A percentile compares a stretch with the other conserved stretches of the same genome.
Evolutionary conservation across 345 rosid genomes (phyloP).

Genomic region (Pistacia vera): DNA sequence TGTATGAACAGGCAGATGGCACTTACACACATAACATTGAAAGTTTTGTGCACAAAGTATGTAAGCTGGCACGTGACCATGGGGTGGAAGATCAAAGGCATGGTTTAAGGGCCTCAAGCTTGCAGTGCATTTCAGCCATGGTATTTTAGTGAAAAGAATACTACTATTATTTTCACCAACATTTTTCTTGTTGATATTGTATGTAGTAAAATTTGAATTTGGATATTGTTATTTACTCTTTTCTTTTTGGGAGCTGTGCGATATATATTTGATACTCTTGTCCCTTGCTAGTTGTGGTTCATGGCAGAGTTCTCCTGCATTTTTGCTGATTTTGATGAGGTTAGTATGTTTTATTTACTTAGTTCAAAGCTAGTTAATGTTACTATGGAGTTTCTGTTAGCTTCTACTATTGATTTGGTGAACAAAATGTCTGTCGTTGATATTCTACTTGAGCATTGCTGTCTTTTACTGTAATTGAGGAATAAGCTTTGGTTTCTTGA

Average conservation of each 20-base stretch:
- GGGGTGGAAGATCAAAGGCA: conserved; percentile 51
- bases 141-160: conserved; percentile 34
- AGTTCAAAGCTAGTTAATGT: background rate
- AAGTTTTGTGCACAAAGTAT: conserved; percentile 67
- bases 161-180: too few species aligned
- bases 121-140: conserved; percentile 97
- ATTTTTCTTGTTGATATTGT: background rate
- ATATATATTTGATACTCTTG: conserved; percentile 8
- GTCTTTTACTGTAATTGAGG: background rate
- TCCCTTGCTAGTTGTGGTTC: conserved; percentile 81
- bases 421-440: background rate
- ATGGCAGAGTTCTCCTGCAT: conserved; percentile 77
- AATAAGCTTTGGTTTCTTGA: background rate
- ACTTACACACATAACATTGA: conserved; percentile 77
- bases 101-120: conserved; percentile 67
- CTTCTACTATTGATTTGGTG: background rate
- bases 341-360: conserved; percentile 26
- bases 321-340: conserved; percentile 83
- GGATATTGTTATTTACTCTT: background rate
- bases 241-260: conserved; percentile 4
- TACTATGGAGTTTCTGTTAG: conserved; percentile 6
- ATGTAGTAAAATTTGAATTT: background rate
- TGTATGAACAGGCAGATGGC: conserved; percentile 68
- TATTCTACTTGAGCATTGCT: background rate
- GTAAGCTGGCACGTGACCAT: conserved; percentile 59